Evolutionary conservation across 768 basidiomycete species (phyloP).

Genomic region (Udeniomyces megalosporus): DNA sequence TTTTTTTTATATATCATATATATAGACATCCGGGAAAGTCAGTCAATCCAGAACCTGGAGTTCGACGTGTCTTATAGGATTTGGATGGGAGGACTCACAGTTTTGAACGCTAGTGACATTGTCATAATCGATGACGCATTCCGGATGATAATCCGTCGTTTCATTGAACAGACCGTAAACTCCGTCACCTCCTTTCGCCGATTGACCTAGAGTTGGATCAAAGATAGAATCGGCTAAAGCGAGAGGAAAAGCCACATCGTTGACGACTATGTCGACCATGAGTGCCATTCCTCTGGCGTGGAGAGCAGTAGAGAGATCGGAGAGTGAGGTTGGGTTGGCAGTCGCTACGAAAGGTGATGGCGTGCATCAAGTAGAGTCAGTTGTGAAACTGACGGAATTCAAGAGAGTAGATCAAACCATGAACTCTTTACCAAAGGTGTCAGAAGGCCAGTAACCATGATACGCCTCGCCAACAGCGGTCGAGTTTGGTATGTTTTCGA

Average conservation of each 20-base stretch:
- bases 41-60: too few species aligned
- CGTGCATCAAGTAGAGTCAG: neutral
- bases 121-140: neutral
- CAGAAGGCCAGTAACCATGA: slow-evolving; percentile 57
- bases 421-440: too few species aligned
- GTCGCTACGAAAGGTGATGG: neutral
- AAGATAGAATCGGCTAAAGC: neutral
- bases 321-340: neutral
- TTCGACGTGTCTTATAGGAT: too few species aligned
- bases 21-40: too few species aligned
- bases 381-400: too few species aligned
- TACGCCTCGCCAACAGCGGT: slow-evolving; percentile 55
- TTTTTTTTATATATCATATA: too few species aligned
- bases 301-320: neutral
- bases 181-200: neutral
- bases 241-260: slow-evolving; percentile 9
- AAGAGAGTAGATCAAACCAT: neutral
- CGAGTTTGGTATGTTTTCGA: slow-evolving; percentile 33
- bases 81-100: slow-evolving; percentile 11
- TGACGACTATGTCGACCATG: slow-evolving; percentile 6
- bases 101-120: neutral
- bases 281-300: slow-evolving; percentile 11
- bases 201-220: slow-evolving; percentile 3
- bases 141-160: neutral
- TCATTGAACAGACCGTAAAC: slow-evolving; percentile 6